Base-by-base conservation (phyloP, 768 basidiomycete species). In the Lentinula raphanica region DNA sequence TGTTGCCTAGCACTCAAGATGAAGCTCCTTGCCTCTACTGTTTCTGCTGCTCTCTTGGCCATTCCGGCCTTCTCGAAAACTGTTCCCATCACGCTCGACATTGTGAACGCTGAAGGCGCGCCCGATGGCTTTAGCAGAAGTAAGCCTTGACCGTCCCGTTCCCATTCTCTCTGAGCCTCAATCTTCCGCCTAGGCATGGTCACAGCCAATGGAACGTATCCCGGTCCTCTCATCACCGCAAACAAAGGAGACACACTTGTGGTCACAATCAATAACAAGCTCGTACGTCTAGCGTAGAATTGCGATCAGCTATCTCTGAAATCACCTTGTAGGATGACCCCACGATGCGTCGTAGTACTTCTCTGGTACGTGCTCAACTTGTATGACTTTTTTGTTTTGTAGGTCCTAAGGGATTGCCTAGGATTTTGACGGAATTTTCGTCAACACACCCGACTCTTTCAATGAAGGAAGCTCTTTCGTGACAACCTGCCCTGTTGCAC, bases 211-310 rank as follows among this genome's bases (percentile, higher is more conserved):
- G 32, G 13, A 44, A 68, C 66, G 31, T 70, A 66, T 60, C 82
- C 82, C 17, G 82, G 79, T 5, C 82, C 82, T 7, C 62, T 77
- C 48, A 77, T 84, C 62, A 66, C 62, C 5, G 66, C 65, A 19
- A 67, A 71, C 23, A 84, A 81, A 59, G 76, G 79, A 5, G 71
- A 77, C 49, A 67, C 67, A 28, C 73, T 81, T 51, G 54, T 56
- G 21, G 69, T 83, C 42, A 78, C 74, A 17, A 76, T 83, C 19
- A 68, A 74, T 38, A 79, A 83, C 58, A 49, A 63, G 32, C 69
- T 83, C 38, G 69, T 67, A 32, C 67, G 80, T n/a, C n/a, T 19
- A 23, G 29, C 7, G 36, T 13, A 50, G 17, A 21, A 3, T n/a
- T 9, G 3, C 31, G 19, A 19, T n/a, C 9, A 3, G 28, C 49